Percentiles rank a stretch among this genome's conserved stretches.
Evolutionary conservation across 2,329 filamentous ascomycete species (phyloP).

Genomic region (Apiospora saccharicola): DNA sequence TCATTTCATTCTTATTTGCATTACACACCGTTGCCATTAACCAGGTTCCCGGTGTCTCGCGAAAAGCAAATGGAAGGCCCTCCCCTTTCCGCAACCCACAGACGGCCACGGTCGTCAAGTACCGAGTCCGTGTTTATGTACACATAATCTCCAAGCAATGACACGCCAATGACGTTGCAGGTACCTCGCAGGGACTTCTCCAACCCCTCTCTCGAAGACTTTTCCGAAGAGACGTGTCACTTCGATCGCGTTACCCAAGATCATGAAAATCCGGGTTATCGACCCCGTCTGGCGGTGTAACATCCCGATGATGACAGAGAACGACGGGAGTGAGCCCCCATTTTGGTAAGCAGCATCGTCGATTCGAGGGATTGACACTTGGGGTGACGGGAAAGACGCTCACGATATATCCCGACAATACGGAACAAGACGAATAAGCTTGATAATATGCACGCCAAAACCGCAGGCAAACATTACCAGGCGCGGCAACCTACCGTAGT

Average conservation of each 20-base stretch:
- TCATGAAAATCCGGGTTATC: too few species aligned
- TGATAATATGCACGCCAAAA: not conserved
- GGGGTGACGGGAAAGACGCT: not conserved
- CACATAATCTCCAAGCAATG: not conserved
- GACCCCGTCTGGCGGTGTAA: not conserved
- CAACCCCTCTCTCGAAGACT: not conserved
- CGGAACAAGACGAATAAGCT: not conserved
- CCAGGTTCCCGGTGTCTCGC: constrained; percentile 12
- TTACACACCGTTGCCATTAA: not conserved
- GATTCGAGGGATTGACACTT: not conserved
- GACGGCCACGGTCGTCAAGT: not conserved
- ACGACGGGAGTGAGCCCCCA: too few species aligned
- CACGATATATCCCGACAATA: not conserved
- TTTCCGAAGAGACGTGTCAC: not conserved
- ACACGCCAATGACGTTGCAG: not conserved
- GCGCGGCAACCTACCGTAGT: too few species aligned
- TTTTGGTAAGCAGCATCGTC: not conserved
- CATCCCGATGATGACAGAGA: not conserved
- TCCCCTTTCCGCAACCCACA: not conserved
- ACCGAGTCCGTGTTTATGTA: not conserved
- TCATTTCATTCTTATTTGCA: too few species aligned
- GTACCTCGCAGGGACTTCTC: not conserved
- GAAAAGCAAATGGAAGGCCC: not conserved
- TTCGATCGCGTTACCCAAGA: not conserved
- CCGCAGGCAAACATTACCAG: too few species aligned